Percentiles rank a stretch among this genome's conserved stretches.
Conservation (phyloP, 306 rosid species). For the Pterocarpus santalinus region DNA sequence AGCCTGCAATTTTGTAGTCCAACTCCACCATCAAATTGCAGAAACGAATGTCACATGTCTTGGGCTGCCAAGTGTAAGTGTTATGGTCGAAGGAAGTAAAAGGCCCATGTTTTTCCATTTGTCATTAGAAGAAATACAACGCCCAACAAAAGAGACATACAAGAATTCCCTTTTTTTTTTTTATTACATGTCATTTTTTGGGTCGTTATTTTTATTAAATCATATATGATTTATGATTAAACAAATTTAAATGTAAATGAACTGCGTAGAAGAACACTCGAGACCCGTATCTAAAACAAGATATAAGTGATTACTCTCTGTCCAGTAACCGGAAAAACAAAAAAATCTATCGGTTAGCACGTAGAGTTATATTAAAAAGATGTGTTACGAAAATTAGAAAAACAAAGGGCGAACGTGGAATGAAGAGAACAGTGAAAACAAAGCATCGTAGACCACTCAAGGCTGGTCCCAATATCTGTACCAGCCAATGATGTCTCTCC, state of each 20-base stretch:
- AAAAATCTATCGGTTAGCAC: slow-evolving; percentile 14
- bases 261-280: not conserved
- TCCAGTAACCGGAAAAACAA: not conserved
- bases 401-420: slow-evolving; percentile 49
- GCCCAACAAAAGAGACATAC: no score
- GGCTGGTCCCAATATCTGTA: slow-evolving; percentile 70
- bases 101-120: no score
- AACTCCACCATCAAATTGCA: not conserved
- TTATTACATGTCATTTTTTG: no score
- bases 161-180: no score
- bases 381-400: not conserved
- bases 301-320: slow-evolving; percentile 1
- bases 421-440: slow-evolving; percentile 38
- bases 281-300: not conserved
- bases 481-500: slow-evolving; percentile 69
- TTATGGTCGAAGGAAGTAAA: no score
- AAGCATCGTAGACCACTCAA: slow-evolving; percentile 63
- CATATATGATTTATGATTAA: not conserved
- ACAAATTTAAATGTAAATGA: not conserved
- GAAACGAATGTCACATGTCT: no score
- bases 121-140: no score
- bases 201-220: not conserved
- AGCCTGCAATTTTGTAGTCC: not conserved
- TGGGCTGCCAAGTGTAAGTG: no score
- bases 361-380: not conserved